A percentile compares a stretch with the other conserved stretches of the same genome.
These are phyloP conservation scores for Mycena amicta DNA, from an alignment of 768 basidiomycete genomes.

Conservation along the genomic window DNA sequence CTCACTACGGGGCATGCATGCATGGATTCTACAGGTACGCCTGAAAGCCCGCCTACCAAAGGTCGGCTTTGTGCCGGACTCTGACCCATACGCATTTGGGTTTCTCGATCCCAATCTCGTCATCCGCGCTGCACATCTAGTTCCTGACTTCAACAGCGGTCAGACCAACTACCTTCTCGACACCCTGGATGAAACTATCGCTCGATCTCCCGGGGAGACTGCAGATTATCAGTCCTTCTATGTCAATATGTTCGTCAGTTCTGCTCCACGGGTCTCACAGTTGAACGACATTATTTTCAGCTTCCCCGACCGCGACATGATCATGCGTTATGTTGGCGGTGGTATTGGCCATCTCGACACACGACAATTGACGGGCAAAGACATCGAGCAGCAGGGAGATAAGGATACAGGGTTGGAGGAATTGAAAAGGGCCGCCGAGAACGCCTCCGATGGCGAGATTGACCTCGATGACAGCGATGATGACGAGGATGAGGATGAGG, in stretches of 20 bases:
- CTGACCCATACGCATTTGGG: constrained; percentile 33
- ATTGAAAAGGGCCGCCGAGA: not conserved
- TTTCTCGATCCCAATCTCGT: constrained; percentile 42
- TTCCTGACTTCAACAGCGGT: constrained; percentile 33
- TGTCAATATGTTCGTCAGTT: constrained; percentile 34
- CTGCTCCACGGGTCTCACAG: not conserved
- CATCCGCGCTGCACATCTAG: constrained; percentile 35
- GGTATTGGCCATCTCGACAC: constrained; percentile 29
- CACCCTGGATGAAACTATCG: constrained; percentile 15
- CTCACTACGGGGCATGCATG: too few relatives aligned
- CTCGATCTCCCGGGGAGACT: constrained; percentile 11
- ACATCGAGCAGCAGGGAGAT: not conserved
- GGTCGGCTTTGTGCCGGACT: constrained; percentile 30
- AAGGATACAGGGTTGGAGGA: not conserved
- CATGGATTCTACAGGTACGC: too few relatives aligned
- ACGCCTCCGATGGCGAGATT: not conserved
- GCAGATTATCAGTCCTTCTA: constrained; percentile 34
- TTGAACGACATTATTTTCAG: constrained; percentile 14
- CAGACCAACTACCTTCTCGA: constrained; percentile 18
- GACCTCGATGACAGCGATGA: not conserved
- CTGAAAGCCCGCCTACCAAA: constrained; percentile 31
- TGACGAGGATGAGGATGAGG: not conserved
- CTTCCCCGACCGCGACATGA: constrained; percentile 31
- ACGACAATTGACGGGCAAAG: not conserved
- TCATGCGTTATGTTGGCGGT: constrained; percentile 27